Conservation (phyloP, 805 yeast species). For the Candida golubevii region DNA sequence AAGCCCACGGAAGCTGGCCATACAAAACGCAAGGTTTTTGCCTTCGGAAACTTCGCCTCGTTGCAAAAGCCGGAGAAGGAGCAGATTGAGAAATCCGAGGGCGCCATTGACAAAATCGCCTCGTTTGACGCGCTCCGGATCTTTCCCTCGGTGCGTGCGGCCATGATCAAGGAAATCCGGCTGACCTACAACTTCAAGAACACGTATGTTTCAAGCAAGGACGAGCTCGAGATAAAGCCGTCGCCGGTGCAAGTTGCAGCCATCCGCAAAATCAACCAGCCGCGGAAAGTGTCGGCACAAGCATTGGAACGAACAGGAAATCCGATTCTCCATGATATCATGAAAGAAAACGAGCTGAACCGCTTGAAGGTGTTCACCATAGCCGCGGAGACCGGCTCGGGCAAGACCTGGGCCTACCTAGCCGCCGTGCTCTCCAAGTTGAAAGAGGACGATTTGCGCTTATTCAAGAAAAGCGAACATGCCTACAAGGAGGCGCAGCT, state of each 20-base stretch:
- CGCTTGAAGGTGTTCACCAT: slow-evolving; percentile 60
- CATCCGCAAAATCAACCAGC: slow-evolving; percentile 49
- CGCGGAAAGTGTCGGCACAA: slow-evolving; percentile 28
- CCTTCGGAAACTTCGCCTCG: slow-evolving; percentile 22
- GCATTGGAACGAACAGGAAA: slow-evolving; percentile 26
- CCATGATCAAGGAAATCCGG: slow-evolving; percentile 52
- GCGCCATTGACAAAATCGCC: slow-evolving; percentile 42
- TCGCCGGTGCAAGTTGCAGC: slow-evolving; percentile 84
- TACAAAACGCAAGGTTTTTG: slow-evolving; percentile 13
- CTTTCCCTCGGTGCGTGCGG: slow-evolving; percentile 60
- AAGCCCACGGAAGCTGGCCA: slow-evolving; percentile 12
- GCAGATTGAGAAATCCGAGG: slow-evolving; percentile 18
- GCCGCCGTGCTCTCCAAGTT: slow-evolving; percentile 70
- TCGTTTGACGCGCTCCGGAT: slow-evolving; percentile 66
- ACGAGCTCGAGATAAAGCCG: slow-evolving; percentile 43
- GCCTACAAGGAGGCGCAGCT: slow-evolving; percentile 21
- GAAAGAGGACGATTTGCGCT: slow-evolving; percentile 47
- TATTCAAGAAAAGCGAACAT: slow-evolving; percentile 18
- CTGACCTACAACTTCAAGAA: slow-evolving; percentile 29
- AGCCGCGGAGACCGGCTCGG: slow-evolving; percentile 97
- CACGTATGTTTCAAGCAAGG: slow-evolving; percentile 29
- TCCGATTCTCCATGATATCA: slow-evolving; percentile 24
- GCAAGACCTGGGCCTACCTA: slow-evolving; percentile 90
- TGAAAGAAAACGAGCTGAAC: slow-evolving; percentile 26
- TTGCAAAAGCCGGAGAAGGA: slow-evolving; percentile 17